Conservation (phyloP, 2,329 filamentous ascomycete species). For the Chaetothyriales sp. region DNA sequence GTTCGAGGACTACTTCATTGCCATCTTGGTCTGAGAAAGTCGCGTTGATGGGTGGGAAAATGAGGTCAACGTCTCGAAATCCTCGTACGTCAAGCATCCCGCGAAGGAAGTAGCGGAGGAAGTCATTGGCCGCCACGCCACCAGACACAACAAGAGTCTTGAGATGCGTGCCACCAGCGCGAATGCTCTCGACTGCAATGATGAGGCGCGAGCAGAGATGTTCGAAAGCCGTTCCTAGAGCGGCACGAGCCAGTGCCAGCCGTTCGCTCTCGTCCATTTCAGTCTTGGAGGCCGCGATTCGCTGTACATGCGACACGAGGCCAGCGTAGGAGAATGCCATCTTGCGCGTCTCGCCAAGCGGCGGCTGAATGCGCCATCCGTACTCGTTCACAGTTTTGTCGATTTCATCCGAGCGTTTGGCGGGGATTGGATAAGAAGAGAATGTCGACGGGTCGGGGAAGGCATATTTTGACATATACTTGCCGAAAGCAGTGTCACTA, state of each 20-base stretch:
- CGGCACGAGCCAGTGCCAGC: slow-evolving; percentile 53
- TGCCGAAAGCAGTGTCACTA: slow-evolving; percentile 64
- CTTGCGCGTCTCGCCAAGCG: slow-evolving; percentile 45
- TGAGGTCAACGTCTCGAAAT: slow-evolving; percentile 45
- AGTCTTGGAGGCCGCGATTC: slow-evolving; percentile 21
- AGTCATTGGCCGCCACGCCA: slow-evolving; percentile 77
- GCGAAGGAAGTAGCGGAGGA: slow-evolving; percentile 54
- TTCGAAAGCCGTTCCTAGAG: slow-evolving; percentile 74
- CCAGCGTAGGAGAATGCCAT: slow-evolving; percentile 65
- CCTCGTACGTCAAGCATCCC: slow-evolving; percentile 54
- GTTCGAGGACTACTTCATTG: slow-evolving; percentile 21
- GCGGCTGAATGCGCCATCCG: slow-evolving; percentile 57
- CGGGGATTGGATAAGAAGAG: slow-evolving; percentile 24
- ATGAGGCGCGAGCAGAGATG: slow-evolving; percentile 66
- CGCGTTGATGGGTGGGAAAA: slow-evolving; percentile 53
- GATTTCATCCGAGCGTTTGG: slow-evolving; percentile 46
- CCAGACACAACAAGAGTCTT: slow-evolving; percentile 68
- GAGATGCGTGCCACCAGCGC: slow-evolving; percentile 23
- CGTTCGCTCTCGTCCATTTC: slow-evolving; percentile 43
- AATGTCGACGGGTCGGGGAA: slow-evolving; percentile 36
- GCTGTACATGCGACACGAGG: slow-evolving; percentile 51
- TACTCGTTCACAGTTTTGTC: slow-evolving; percentile 33
- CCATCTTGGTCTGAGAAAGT: background rate
- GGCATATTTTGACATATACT: slow-evolving; percentile 64
- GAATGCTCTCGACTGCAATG: slow-evolving; percentile 45